phyloP scores from a whole-genome alignment of 1,139 yeast species.

The Kluyveromyces sp. region DNA sequence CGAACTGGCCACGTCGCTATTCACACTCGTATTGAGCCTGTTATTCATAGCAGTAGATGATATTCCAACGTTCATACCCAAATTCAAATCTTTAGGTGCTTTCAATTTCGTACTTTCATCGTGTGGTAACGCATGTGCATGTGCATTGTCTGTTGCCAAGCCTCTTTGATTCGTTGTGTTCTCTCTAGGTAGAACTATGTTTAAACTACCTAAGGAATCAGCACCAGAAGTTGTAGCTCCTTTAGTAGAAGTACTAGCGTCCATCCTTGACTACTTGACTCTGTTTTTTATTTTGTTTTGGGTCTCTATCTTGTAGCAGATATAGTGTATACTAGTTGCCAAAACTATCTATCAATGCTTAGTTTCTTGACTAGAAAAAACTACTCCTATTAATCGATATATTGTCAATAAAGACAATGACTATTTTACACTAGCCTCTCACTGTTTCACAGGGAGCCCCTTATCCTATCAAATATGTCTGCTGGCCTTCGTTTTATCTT shows the following conservation, averaged over 20 bases:
- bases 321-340: too few species aligned
- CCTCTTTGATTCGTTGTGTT: background rate
- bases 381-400: too few species aligned
- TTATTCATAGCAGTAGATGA: background rate
- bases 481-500: too few species aligned
- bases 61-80: slow-evolving; percentile 1
- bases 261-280: background rate
- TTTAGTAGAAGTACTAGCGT: background rate
- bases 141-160: background rate
- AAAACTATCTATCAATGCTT: too few species aligned
- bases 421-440: too few species aligned
- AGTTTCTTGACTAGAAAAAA: too few species aligned
- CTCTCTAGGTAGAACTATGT: slow-evolving; percentile 1
- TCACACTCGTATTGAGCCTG: background rate
- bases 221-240: background rate
- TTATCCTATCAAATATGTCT: too few species aligned
- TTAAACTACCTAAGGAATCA: background rate
- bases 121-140: too few species aligned
- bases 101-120: background rate
- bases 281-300: too few species aligned
- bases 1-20: background rate
- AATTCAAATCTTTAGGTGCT: background rate
- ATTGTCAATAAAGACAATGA: too few species aligned
- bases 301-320: too few species aligned
- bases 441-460: too few species aligned